Evolutionary conservation across 148 eudicot species (phyloP), one percentile per base, ranked within the genome.

Genomic region (Silene latifolia): DNA sequence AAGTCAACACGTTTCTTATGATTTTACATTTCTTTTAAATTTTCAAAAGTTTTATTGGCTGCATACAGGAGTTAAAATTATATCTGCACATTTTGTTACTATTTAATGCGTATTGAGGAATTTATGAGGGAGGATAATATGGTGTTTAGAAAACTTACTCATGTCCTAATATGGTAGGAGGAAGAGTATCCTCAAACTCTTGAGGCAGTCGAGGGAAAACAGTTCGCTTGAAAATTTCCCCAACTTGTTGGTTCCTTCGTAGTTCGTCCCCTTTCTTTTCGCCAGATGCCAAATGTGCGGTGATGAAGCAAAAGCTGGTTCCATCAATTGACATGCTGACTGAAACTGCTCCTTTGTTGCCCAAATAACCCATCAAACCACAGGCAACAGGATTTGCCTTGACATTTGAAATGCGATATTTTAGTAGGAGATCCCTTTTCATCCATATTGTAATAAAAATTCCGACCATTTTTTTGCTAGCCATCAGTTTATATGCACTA

Each of bases 231-330:
- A 90, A 78, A 24, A 88, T 88, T 79, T 90, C 95, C 62, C 83
- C 75, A 17, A 90, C 92, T 62, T 90, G 91, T 29, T 72, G 83
- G 64, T 90, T 90, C 80, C 95, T 87, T 74, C 91, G 79, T 44
- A 80, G 74, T 81, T 90, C 95, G 66, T 90, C 92, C 68, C 95
- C 95, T 83, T 87, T 90, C 78, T 88, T 90, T 71, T 87, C 90
- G 7, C 95, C 95, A 4, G 92, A 88, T 17, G 92, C 96, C 83
- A 90, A 84, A 71, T 90, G 96, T 29, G 92, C 87, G 46, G 90
- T 86, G 19, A 87, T 65, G 71, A 90, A 87, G 79, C 96, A 90
- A 74, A 90, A 87, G 77, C 86, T 90, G 25, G 92, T 90, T 69
- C 83, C 88, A 66, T 81, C 83, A 58, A 90, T 42, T 25, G 90